phyloP scores from a whole-genome alignment of 225 moss, liverwort and hornwort genomes.

The Lunularia cruciata region DNA sequence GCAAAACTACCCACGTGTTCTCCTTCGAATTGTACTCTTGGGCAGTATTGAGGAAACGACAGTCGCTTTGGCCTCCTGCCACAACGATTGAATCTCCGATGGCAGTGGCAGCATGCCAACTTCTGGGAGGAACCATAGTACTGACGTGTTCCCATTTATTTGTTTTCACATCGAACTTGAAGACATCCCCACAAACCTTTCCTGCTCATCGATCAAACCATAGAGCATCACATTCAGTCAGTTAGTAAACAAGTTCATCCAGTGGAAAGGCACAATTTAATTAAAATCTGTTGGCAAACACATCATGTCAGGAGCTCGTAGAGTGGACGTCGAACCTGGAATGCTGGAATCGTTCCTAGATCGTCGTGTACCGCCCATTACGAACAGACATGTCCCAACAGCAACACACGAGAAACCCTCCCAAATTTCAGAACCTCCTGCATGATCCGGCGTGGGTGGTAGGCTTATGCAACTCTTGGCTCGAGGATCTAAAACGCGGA shows the following conservation, averaged over 20 bases:
- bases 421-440: slow-evolving; percentile 31
- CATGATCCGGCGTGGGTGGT: neutral
- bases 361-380: slow-evolving; percentile 52
- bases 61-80: slow-evolving; percentile 62
- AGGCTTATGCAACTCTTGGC: neutral
- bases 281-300: too few relatives aligned
- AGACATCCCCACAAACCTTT: slow-evolving; percentile 53
- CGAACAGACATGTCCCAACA: slow-evolving; percentile 45
- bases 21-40: slow-evolving; percentile 58
- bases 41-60: slow-evolving; percentile 47
- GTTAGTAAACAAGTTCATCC: neutral
- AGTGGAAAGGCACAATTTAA: too few relatives aligned
- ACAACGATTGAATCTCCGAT: slow-evolving; percentile 55
- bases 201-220: slow-evolving; percentile 33
- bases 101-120: slow-evolving; percentile 65
- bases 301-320: too few relatives aligned
- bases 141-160: slow-evolving; percentile 56
- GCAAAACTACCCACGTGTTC: slow-evolving; percentile 45
- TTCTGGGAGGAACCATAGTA: slow-evolving; percentile 59
- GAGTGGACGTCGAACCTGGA: slow-evolving; percentile 2
- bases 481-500: neutral
- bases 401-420: slow-evolving; percentile 65
- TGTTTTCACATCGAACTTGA: slow-evolving; percentile 49
- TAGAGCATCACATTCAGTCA: neutral
- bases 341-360: too few relatives aligned